Conservation (phyloP, 371 early-diverging fungal genomes). For the Dichotomocladium elegans region DNA sequence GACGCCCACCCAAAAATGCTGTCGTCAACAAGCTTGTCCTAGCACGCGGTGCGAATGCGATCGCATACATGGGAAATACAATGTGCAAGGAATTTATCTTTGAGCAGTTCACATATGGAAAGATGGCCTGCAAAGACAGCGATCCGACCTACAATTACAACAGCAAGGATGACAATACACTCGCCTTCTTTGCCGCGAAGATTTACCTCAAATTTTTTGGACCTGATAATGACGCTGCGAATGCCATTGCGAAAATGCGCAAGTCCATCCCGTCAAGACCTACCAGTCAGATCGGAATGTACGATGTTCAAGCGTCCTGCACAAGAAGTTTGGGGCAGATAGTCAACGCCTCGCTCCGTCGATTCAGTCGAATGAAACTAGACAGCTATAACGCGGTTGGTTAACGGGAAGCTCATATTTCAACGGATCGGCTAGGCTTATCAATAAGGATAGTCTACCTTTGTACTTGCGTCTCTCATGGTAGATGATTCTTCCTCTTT, state of each 20-base stretch:
- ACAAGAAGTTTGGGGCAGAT: constrained; percentile 11
- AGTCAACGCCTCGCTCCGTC: constrained; percentile 8
- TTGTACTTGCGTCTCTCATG: too few relatives aligned
- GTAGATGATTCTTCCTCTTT: too few relatives aligned
- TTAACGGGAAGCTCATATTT: too few relatives aligned
- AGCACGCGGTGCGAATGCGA: neutral
- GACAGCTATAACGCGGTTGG: constrained; percentile 8
- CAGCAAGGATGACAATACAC: neutral
- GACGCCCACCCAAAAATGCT: constrained; percentile 32
- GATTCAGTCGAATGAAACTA: constrained; percentile 1
- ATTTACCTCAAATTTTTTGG: constrained; percentile 5
- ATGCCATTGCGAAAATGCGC: neutral
- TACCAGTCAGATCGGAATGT: constrained; percentile 6
- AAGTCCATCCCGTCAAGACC: too few relatives aligned
- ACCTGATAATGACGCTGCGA: constrained; percentile 1
- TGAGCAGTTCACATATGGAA: constrained; percentile 14
- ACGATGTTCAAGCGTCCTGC: constrained; percentile 10
- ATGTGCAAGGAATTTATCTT: constrained; percentile 28
- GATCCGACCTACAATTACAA: too few relatives aligned
- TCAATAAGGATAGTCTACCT: too few relatives aligned
- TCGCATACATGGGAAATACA: too few relatives aligned
- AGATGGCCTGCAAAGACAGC: too few relatives aligned
- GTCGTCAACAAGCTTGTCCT: constrained; percentile 19
- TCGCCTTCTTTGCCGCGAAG: neutral
- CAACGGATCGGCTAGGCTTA: too few relatives aligned